A percentile compares a stretch with the other conserved stretches of the same genome.
phyloP scores from a whole-genome alignment of 371 early-diverging fungal species.

The Gilbertella persicaria region DNA sequence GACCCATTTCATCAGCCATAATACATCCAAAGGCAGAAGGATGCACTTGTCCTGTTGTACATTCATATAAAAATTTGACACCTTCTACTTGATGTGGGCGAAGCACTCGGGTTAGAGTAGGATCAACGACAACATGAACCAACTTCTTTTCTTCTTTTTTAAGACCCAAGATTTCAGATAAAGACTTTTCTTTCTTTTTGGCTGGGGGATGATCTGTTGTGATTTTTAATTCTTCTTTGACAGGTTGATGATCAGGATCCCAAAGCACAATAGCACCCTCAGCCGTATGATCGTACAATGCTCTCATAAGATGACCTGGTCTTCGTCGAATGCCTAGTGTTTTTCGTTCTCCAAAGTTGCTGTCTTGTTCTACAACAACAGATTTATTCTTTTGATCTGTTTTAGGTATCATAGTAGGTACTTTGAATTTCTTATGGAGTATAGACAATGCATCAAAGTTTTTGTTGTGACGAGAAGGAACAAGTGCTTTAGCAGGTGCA shows the following conservation, averaged over 20 bases:
- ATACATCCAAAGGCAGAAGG: constrained; percentile 77
- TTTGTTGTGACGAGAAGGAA: constrained; percentile 27
- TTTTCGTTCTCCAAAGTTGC: constrained; percentile 14
- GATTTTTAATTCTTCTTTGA: constrained; percentile 36
- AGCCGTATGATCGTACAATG: constrained; percentile 84
- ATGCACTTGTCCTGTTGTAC: constrained; percentile 79
- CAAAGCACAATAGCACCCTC: constrained; percentile 87
- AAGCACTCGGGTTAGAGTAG: constrained; percentile 78
- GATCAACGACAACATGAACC: constrained; percentile 79
- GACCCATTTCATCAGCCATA: constrained; percentile 99
- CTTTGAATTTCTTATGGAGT: constrained; percentile 39
- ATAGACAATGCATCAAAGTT: constrained; percentile 34
- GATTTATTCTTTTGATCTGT: constrained; percentile 3
- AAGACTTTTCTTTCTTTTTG: constrained; percentile 34
- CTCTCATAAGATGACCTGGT: constrained; percentile 32
- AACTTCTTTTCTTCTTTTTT: constrained; percentile 55
- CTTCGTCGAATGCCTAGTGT: constrained; percentile 25
- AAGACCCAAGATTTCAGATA: constrained; percentile 55
- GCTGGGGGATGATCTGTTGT: constrained; percentile 26
- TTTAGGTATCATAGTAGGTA: constrained; percentile 29
- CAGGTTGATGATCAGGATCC: constrained; percentile 65
- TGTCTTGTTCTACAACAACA: background rate
- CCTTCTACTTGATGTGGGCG: constrained; percentile 97
- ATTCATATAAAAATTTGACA: constrained; percentile 86
- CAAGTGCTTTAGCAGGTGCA: background rate